A percentile compares a stretch with the other conserved stretches of the same genome.
phyloP scores from a whole-genome alignment of 352 stramenopile species.

The Halophytophthora batemanensis region DNA sequence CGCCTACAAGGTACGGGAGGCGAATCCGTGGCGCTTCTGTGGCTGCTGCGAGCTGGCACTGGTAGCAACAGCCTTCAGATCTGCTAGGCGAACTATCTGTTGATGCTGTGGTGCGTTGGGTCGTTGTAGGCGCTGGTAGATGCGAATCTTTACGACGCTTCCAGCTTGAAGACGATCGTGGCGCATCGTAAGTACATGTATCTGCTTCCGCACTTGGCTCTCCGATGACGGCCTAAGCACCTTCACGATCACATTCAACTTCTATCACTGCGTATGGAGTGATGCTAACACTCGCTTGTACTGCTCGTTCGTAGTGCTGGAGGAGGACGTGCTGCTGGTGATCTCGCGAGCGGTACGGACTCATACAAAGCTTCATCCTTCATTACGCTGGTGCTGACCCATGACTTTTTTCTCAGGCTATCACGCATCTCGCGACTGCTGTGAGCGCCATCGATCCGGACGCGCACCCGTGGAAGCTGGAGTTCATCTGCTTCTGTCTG shows the following conservation, averaged over 20 bases:
- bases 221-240: not conserved
- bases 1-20: conserved; percentile 64
- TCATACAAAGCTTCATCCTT: not conserved
- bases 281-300: not conserved
- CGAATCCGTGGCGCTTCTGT: not conserved
- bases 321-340: conserved; percentile 75
- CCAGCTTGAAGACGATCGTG: conserved; percentile 56
- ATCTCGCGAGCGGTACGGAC: conserved; percentile 62
- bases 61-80: not conserved
- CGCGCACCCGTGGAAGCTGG: conserved; percentile 66
- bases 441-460: conserved; percentile 62
- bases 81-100: not conserved
- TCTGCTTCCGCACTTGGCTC: conserved; percentile 6
- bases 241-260: not conserved
- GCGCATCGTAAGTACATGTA: conserved; percentile 42
- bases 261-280: not conserved
- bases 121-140: conserved; percentile 49
- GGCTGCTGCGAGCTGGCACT: not conserved
- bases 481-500: conserved; percentile 74
- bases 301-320: conserved; percentile 40
- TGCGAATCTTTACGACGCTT: conserved; percentile 33
- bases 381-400: not conserved
- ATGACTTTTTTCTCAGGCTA: conserved; percentile 28
- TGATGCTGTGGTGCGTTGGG: no score
- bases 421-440: conserved; percentile 64